Percentiles rank a stretch among this genome's conserved stretches.
Conservation (phyloP, 2,329 filamentous ascomycete species). For the Fusarium sp. region DNA sequence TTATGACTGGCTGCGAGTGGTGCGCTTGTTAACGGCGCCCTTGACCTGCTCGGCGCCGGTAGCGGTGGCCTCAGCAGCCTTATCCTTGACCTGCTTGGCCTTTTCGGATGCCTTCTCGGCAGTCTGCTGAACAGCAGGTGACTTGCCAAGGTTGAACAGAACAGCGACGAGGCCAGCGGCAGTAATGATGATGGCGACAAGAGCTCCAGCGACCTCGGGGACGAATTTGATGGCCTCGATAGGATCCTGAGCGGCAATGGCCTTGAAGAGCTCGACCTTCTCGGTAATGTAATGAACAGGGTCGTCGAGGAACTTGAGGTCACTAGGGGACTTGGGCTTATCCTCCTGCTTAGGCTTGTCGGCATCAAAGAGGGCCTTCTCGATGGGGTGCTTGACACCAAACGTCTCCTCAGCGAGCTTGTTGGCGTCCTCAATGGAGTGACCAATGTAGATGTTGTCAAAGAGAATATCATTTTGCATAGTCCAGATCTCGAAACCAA, state of each 20-base stretch:
- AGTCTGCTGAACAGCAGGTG: slow-evolving; percentile 78
- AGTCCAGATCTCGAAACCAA: slow-evolving; percentile 99
- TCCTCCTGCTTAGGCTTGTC: slow-evolving; percentile 77
- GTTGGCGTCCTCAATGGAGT: slow-evolving; percentile 92
- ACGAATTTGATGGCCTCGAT: slow-evolving; percentile 87
- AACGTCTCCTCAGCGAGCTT: slow-evolving; percentile 91
- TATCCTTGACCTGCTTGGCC: slow-evolving; percentile 74
- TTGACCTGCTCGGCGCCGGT: slow-evolving; percentile 78
- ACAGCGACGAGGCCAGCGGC: slow-evolving; percentile 76
- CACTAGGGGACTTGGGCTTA: slow-evolving; percentile 74
- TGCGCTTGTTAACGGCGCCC: slow-evolving; percentile 73
- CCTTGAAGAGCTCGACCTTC: slow-evolving; percentile 92
- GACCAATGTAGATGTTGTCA: slow-evolving; percentile 99
- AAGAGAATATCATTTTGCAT: slow-evolving; percentile 99
- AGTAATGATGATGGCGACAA: slow-evolving; percentile 75
- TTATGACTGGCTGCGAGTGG: slow-evolving; percentile 66
- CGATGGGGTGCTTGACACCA: slow-evolving; percentile 84
- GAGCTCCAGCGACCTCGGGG: slow-evolving; percentile 86
- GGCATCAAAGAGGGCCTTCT: slow-evolving; percentile 82
- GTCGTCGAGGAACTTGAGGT: slow-evolving; percentile 90
- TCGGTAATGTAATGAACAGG: slow-evolving; percentile 87
- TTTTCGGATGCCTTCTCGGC: slow-evolving; percentile 73
- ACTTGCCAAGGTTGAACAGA: slow-evolving; percentile 69
- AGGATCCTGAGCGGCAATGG: slow-evolving; percentile 82
- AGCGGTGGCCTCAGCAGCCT: slow-evolving; percentile 68